Base-by-base conservation (phyloP, 352 stramenopile genomes). In the Pythium monospermum region DNA sequence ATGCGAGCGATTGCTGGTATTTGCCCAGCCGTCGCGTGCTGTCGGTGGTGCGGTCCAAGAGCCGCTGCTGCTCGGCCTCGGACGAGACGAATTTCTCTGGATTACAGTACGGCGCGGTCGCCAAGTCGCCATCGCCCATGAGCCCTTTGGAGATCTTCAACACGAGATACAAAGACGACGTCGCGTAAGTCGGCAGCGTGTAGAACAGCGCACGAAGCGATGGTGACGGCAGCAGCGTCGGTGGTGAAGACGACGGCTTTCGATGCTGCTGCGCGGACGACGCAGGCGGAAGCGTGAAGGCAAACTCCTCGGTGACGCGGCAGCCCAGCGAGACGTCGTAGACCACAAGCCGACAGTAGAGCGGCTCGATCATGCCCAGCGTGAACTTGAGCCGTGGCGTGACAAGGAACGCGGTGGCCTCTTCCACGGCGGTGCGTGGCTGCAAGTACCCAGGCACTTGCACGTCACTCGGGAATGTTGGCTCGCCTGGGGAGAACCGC, bases 131-230 rank as follows among this genome's bases (percentile, higher is more conserved):
- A 21, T 88, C 77, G 5, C 78, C 81, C 8, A 70, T 27, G 1
- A 90, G 48, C 3, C 79, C 66, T 38, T 88, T 90, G 4, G 72
- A 70, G 16, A 88, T 63, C 55, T 85, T 89, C 4, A 92, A 53
- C 21, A 92, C 63, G 30, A 88, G 18, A 48, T 76, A 76, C 27
- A 88, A 36, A 52, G 82, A 64, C 39, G 83, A 64, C 1, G 63
- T 48, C 8, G 68, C 57, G 31, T 86, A 64, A 6, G 66, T 80
- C 3, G 77, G 70, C 0, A 89, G 53, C 10, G 71, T 47, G 50
- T 89, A 87, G 22, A 91, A 67, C 0, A 91, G 36, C 0, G 76
- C 75, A 21, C 61, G 41, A n/a, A n/a, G n/a, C n/a, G n/a, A n/a
- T n/a, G n/a, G n/a, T n/a, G n/a, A n/a, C 27, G 69, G 43, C 26